Percentiles rank a stretch among this genome's conserved stretches.
Evolutionary conservation across 306 rosid genomes (phyloP).

Genomic region (Rosa chinensis): DNA sequence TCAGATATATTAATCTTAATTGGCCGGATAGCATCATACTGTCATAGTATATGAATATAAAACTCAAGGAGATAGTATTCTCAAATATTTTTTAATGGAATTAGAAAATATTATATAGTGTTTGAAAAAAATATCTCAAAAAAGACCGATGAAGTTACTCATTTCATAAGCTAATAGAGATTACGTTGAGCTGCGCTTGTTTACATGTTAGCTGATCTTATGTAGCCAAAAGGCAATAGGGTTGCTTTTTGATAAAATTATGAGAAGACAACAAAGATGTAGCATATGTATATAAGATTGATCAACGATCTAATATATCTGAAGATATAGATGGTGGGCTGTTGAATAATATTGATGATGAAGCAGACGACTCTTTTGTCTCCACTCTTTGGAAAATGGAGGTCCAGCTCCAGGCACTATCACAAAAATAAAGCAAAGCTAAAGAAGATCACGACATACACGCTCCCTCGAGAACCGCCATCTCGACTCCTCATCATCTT

Average conservation of each 20-base stretch:
- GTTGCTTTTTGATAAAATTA: conserved; percentile 24
- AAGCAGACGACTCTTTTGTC: conserved; percentile 60
- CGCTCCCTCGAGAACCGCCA: conserved; percentile 64
- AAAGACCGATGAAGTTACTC: too few relatives aligned
- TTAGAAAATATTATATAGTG: too few relatives aligned
- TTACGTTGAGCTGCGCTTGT: neutral
- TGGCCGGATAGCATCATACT: neutral
- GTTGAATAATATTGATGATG: conserved; percentile 46
- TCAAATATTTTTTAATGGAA: too few relatives aligned
- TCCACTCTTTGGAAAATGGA: conserved; percentile 48
- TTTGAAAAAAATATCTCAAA: too few relatives aligned
- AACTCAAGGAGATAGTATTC: too few relatives aligned
- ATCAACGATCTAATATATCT: conserved; percentile 5
- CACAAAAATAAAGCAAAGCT: conserved; percentile 24
- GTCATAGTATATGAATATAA: too few relatives aligned
- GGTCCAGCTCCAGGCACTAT: conserved; percentile 58
- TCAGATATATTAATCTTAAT: neutral
- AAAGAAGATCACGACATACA: conserved; percentile 41
- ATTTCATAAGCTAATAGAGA: neutral
- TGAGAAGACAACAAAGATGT: conserved; percentile 19
- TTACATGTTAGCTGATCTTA: neutral
- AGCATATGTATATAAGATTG: neutral
- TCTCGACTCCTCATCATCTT: conserved; percentile 15
- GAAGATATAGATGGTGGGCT: conserved; percentile 14
- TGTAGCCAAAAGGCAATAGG: neutral